Base-by-base conservation (phyloP, 495 filamentous ascomycete species). In the Penicillium chermesinum region DNA sequence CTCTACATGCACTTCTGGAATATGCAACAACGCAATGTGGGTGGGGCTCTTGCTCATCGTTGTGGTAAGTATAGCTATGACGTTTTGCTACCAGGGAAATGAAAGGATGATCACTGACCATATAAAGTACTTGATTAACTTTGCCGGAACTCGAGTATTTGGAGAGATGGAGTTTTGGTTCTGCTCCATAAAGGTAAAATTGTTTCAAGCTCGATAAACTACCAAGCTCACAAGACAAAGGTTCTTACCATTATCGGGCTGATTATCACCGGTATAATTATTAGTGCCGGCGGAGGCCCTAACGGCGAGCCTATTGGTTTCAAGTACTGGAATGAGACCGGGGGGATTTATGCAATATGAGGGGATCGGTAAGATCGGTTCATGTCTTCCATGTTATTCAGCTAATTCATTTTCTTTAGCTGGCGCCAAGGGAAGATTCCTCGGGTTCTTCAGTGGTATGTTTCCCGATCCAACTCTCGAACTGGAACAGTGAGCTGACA, bases 211-310 rank as follows among this genome's bases (percentile, higher is more conserved):
- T 7, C 2, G 8, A 5, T 22, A 10, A 9, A 6, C 20, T 2
- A 20, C 6, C 40, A 16, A 30, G 20, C 3, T 16, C 16, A 17
- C 2, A 43, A 2, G 17, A 2, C 7, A 14, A n/a, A 63, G 52
- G 54, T 63, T 19, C 12, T 57, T 8, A 50, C 49, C 30, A 59
- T 61, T 38, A 40, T 64, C 15, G 59, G 59, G 16, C 52, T 69
- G 9, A 49, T 69, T 18, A 56, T 55, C 38, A 34, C 37, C 2
- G 43, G 43, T 1, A 35, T 55, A 2, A 44, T 72, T 33, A 50
- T 72, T 38, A 58, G 56, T 50, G 53, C 60, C 30, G 70, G 70
- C 14, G 70, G 70, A 20, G 63, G 62, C 10, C 70, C 70, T n/a
- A 57, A 62, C 16, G 65, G 66, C 19, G 53, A 70, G 36, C 40